phyloP scores from a whole-genome alignment of 208 protist species.

The Acanthamoeba castellanii region DNA sequence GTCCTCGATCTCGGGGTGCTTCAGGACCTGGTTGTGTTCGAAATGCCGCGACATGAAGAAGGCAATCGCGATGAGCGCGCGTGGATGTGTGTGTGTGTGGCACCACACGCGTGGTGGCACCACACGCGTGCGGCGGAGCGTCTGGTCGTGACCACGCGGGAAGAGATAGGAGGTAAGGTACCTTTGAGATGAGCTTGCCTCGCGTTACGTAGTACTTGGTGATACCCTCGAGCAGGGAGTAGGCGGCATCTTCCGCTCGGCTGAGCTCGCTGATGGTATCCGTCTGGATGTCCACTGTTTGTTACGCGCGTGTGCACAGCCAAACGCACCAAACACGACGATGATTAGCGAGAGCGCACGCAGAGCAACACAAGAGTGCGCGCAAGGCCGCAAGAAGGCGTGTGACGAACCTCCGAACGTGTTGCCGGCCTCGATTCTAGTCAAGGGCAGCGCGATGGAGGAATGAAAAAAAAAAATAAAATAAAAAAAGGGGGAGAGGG shows the following conservation, averaged over 20 bases:
- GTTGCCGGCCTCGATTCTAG: constrained; percentile 48
- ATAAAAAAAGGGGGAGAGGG: too few species aligned
- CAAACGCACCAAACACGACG: neutral
- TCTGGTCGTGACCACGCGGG: too few species aligned
- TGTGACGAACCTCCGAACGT: constrained; percentile 29
- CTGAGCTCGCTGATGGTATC: constrained; percentile 38
- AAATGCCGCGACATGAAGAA: neutral
- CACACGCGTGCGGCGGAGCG: too few species aligned
- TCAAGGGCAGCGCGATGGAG: too few species aligned
- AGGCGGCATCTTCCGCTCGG: constrained; percentile 35
- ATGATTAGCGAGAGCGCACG: neutral
- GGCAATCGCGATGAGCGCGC: too few species aligned
- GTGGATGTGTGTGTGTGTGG: too few species aligned
- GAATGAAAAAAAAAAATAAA: too few species aligned
- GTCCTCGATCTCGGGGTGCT: constrained; percentile 25
- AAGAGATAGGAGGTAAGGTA: neutral
- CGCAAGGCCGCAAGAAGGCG: neutral
- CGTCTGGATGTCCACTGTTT: constrained; percentile 37
- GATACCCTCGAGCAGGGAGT: constrained; percentile 23
- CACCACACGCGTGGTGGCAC: too few species aligned
- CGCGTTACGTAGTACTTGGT: constrained; percentile 66
- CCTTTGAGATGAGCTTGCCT: constrained; percentile 56
- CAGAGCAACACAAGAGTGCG: too few species aligned
- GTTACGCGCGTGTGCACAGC: neutral
- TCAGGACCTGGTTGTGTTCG: neutral